Evolutionary conservation across 176 grass and related monocot genomes (phyloP), one percentile per base, ranked within the genome.

Genomic region (Oryza glumipatula): DNA sequence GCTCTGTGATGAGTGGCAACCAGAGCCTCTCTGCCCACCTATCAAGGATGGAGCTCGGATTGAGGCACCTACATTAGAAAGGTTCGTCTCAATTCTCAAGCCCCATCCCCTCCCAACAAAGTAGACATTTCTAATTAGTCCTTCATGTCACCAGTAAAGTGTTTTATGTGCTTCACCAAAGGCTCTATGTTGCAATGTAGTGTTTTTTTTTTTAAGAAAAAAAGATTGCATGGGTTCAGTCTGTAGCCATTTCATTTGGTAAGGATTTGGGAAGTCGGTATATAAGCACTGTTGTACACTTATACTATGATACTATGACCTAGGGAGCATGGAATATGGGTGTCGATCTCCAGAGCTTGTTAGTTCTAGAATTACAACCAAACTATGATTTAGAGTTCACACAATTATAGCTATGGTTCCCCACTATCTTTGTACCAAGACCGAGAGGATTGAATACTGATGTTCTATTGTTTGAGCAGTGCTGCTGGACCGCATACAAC

Each of bases 1-100:
- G 38, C 86, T 92, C 52, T 92, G 90, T 83, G 90, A 92, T 33
- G 86, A 92, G 72, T 92, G 83, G 86, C 60, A 79, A 68, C 90
- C 90, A 44, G 90, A 92, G 76, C 86, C 86, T 41, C 90, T 92
- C 24, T 81, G 83, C 45, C 86, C 90, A 88, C 82, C 83, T 14
- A 83, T 88, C 23, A 88, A 68, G 33, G 86, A 92, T 68, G 86
- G 78, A 41, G 88, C 85, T 74, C 51, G 22, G 70, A 47, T 61
- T 54, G 83, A 86, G 24, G 67, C 68, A 48, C 83, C 86, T 30
- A 76, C 45, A 63, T 58, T 88, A 46, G 90, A 92, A 86, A 83
- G 90, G 90, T 92, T 83, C 32, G 47, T 78, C 49, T 45, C 49
- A 64, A 78, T 26, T 78, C 49, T 45, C 49, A 64, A 78, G 56